Conservation (phyloP, 1,284 basidiomycete species). For the Mycena sp. region DNA sequence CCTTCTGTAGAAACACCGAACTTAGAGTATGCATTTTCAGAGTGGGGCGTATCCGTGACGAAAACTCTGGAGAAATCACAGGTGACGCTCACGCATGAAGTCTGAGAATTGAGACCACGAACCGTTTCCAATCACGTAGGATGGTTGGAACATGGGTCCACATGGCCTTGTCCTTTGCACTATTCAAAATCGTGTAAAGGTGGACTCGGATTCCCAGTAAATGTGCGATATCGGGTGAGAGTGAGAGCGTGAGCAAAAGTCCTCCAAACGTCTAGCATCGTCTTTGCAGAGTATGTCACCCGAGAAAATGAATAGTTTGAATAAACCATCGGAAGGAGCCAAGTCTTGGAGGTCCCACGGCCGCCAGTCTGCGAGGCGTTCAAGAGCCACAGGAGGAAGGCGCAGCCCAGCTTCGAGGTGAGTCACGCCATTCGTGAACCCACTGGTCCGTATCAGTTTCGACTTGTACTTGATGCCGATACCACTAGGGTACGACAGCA, state of each 20-base stretch:
- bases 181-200: slow-evolving; percentile 2
- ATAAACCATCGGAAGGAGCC: slow-evolving; percentile 35
- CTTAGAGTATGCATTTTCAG: slow-evolving; percentile 5
- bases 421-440: slow-evolving; percentile 7
- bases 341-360: slow-evolving; percentile 38
- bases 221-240: neutral
- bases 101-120: neutral
- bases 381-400: slow-evolving; percentile 34
- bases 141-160: slow-evolving; percentile 7
- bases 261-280: neutral
- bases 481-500: slow-evolving; percentile 22
- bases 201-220: neutral
- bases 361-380: slow-evolving; percentile 37
- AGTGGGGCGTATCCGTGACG: neutral
- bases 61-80: neutral
- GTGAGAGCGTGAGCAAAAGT: neutral
- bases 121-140: slow-evolving; percentile 15
- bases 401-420: slow-evolving; percentile 31
- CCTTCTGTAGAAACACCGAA: slow-evolving; percentile 2
- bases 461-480: slow-evolving; percentile 37
- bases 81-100: no score
- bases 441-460: slow-evolving; percentile 2
- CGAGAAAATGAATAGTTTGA: slow-evolving; percentile 38
- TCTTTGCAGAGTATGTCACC: slow-evolving; percentile 23
- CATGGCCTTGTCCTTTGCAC: slow-evolving; percentile 4